Base-by-base conservation (phyloP, 805 yeast species). In the Naumovozyma baii region DNA sequence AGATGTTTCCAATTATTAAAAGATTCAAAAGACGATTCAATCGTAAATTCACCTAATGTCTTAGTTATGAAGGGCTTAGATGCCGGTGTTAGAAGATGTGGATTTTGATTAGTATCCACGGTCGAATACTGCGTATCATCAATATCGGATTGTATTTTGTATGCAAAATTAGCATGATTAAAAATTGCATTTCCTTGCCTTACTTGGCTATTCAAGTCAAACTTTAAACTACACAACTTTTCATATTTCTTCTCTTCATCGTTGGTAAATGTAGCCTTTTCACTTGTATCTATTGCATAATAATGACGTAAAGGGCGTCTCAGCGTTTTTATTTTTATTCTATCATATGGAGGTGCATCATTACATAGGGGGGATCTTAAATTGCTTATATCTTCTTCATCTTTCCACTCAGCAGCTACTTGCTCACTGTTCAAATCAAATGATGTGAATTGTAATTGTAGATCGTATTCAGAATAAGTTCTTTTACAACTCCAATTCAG, bases 381-480 rank as follows among this genome's bases (percentile, higher is more conserved):
- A 7, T 34, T 8, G 13, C 9, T 25, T 25, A 14, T 9, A 25
- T 31, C 33, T 26, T 10, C 15, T n/a, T 19, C 22, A 13, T 16
- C 25, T n/a, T 36, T 36, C 13, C 7, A 25, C 5, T 29, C 31
- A 8, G 13, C 31, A 12, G 5, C 14, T 13, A 5, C 14, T 13
- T 9, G 7, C 13, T 29, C 31, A 8, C 31, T 13, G 2, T 28
- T 19, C 3, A 45, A 31, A 29, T 53, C 52, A 36, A 50, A 55
- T 4, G 54, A 25, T 7, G 57, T 50, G 34, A 51, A 55, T 14
- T 51, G 37, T 5, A 54, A 32, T 10, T 37, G 33, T 4, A 49
- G 28, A 13, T 25, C 34, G 4, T 42, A 33, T 5, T 22, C 25
- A 12, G 37, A 16, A 7, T 35, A 20, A 4, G 41, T 39, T 16